Evolutionary conservation across 1,284 basidiomycete genomes (phyloP).

Genomic region (Pseudozyma hubeiensis): DNA sequence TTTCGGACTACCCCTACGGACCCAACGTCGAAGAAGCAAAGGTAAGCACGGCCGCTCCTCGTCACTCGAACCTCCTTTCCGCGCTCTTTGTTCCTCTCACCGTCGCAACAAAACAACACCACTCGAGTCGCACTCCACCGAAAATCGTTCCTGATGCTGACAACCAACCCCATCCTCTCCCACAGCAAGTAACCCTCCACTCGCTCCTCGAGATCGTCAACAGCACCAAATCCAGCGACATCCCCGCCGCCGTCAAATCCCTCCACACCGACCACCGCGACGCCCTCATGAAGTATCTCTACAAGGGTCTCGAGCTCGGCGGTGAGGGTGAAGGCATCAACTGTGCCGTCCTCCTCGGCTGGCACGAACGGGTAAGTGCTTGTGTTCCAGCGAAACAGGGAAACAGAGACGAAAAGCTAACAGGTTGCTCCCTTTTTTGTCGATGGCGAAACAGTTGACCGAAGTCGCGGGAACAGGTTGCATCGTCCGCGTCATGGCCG

Average conservation of each 20-base stretch:
- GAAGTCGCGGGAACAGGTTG: slow-evolving; percentile 95
- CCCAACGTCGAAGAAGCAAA: slow-evolving; percentile 57
- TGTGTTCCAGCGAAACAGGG: not conserved
- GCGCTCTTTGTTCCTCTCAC: not conserved
- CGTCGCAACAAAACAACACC: not conserved
- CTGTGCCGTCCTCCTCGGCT: slow-evolving; percentile 84
- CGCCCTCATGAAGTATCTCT: slow-evolving; percentile 96
- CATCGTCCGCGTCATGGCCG: slow-evolving; percentile 97
- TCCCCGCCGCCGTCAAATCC: slow-evolving; percentile 79
- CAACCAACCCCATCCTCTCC: not conserved
- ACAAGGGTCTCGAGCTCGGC: slow-evolving; percentile 86
- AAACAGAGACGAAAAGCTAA: not conserved
- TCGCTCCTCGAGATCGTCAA: slow-evolving; percentile 92
- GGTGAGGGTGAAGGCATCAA: slow-evolving; percentile 50
- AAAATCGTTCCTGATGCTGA: not conserved
- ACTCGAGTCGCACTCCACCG: not conserved
- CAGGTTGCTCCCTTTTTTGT: not conserved
- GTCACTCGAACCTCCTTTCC: too few species aligned
- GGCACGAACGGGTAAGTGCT: slow-evolving; percentile 90
- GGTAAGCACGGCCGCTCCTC: slow-evolving; percentile 27
- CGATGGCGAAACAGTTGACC: slow-evolving; percentile 76
- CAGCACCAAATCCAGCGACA: slow-evolving; percentile 91
- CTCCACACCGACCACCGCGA: slow-evolving; percentile 86
- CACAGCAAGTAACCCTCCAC: slow-evolving; percentile 75
- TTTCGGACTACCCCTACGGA: slow-evolving; percentile 62